Base-by-base conservation (phyloP, 768 basidiomycete genomes). In the Lactarius hatsudake region DNA sequence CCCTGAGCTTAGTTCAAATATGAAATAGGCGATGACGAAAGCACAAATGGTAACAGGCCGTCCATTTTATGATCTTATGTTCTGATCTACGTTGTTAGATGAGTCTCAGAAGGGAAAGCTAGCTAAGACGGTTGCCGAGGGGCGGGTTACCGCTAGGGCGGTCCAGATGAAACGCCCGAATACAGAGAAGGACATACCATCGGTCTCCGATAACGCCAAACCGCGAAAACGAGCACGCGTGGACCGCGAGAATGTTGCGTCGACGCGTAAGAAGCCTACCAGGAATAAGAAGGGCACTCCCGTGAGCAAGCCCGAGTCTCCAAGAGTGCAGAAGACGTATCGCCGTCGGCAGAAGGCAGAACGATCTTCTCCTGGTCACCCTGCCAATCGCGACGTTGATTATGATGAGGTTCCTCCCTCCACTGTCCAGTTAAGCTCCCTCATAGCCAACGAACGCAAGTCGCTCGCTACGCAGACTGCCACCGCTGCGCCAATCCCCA, bases 321-420 rank as follows among this genome's bases (percentile, higher is more conserved):
- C 62, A 23, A 59, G 63, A 36, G 62, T 34, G 18, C 55, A 15
- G 61, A 71, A 71, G 65, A 69, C 62, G 13, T 69, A 71, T 59
- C 59, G 68, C 45, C 43, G 60, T 20, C 56, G 55, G 28, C 60
- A 55, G 30, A 70, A 69, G 38, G 20, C 51, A 34, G 64, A 58
- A 30, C 20, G 13, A 32, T 58, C 58, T 36, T 62, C 70, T 62
- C 59, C 65, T 26, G 43, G 38, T 26, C 60, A 20, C 28, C 6
- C 34, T 10, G 42, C 38, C 28, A 57, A 42, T 26, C 32, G 53
- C 42, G 58, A 60, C n/a, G 61, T 71, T 15, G 69, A 71, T 34
- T 71, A 67, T 58, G 71, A 71, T 43, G 65, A 70, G 59, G 63
- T 71, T 3, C 71, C 71, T 23, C 55, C 59, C 30, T 48, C 62